phyloP scores from a whole-genome alignment of 2,329 filamentous ascomycete species.

The Myriosclerotinia duriaeana region DNA sequence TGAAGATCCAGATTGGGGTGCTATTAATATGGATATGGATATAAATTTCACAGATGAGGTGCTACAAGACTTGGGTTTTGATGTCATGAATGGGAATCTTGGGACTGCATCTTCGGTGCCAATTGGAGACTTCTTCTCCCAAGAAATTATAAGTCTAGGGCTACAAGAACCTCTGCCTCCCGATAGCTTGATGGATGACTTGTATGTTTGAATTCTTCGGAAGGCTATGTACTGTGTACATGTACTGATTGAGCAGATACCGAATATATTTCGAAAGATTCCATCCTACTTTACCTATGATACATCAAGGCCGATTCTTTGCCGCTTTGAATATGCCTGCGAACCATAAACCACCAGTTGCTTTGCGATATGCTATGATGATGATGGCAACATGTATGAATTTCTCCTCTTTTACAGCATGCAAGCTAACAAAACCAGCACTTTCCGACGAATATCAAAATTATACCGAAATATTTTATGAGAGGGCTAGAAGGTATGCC shows the following conservation, averaged over 20 bases:
- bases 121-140: conserved; percentile 50
- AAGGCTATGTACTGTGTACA: background rate
- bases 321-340: conserved; percentile 70
- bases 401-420: background rate
- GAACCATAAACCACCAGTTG: conserved; percentile 76
- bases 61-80: conserved; percentile 30
- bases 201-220: conserved; percentile 52
- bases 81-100: conserved; percentile 21
- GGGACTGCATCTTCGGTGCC: conserved; percentile 19
- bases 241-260: conserved; percentile 52
- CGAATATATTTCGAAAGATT: conserved; percentile 73
- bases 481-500: conserved; percentile 76
- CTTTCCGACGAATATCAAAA: conserved; percentile 69
- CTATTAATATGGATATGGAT: conserved; percentile 35
- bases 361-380: conserved; percentile 85
- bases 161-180: conserved; percentile 79
- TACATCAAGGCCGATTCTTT: conserved; percentile 75
- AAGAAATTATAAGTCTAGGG: conserved; percentile 72
- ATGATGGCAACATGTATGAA: conserved; percentile 61
- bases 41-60: conserved; percentile 27
- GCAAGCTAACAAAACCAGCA: conserved; percentile 34
- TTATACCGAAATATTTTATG: conserved; percentile 78
- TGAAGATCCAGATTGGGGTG: conserved; percentile 30
- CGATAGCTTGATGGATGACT: conserved; percentile 75
- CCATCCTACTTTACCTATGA: conserved; percentile 70